phyloP scores from a whole-genome alignment of 2,329 filamentous ascomycete species.

The Claviceps africana region DNA sequence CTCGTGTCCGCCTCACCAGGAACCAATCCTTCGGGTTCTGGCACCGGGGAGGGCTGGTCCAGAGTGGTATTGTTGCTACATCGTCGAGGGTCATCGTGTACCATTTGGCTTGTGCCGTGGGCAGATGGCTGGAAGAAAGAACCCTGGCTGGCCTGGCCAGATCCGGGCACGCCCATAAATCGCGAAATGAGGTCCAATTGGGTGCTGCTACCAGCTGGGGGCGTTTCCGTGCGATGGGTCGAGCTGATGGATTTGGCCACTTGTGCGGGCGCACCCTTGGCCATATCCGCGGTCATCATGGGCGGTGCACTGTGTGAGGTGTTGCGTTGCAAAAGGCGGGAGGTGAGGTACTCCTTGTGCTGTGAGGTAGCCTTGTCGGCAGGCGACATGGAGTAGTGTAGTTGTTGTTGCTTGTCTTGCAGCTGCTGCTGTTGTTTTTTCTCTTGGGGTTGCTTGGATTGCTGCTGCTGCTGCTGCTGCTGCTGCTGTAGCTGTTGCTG shows the following conservation, averaged over 20 bases:
- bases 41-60: conserved; percentile 12
- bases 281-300: conserved; percentile 47
- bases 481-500: not conserved
- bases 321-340: conserved; percentile 50
- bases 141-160: conserved; percentile 34
- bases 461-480: not conserved
- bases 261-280: conserved; percentile 24
- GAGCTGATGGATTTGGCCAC: conserved; percentile 20
- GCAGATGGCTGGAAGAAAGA: conserved; percentile 34
- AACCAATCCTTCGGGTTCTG: conserved; percentile 10
- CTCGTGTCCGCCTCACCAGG: conserved; percentile 25
- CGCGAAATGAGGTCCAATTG: conserved; percentile 42
- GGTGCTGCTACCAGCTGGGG: conserved; percentile 20
- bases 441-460: not conserved
- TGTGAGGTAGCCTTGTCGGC: conserved; percentile 29
- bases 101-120: conserved; percentile 15
- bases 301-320: conserved; percentile 48
- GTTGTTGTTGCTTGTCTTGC: too few species aligned
- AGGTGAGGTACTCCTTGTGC: conserved; percentile 54
- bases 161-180: conserved; percentile 40
- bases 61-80: conserved; percentile 29
- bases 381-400: conserved; percentile 4
- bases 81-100: conserved; percentile 21
- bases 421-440: not conserved
- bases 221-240: conserved; percentile 14